Conservation (phyloP, 2,329 filamentous ascomycete species). For the Aspergillus eucalypticola region DNA sequence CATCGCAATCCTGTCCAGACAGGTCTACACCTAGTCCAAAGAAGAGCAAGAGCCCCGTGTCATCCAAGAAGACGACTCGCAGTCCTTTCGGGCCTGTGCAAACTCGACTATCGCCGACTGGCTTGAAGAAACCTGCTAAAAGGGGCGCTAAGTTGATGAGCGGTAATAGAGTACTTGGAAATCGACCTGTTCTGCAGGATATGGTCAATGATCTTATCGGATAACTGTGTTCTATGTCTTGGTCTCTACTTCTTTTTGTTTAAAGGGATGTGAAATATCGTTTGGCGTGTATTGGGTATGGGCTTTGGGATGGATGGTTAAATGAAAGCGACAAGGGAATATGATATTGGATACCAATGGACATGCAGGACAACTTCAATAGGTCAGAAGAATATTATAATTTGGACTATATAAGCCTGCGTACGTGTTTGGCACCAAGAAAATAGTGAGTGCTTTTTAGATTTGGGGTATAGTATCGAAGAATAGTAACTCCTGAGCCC, state of each 20-base stretch:
- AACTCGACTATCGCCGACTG: conserved; percentile 29
- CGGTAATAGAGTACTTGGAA: conserved; percentile 60
- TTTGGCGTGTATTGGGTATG: conserved; percentile 10
- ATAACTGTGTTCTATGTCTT: conserved; percentile 14
- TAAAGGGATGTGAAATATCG: conserved; percentile 2
- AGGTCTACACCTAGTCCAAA: conserved; percentile 31
- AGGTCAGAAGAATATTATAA: neutral
- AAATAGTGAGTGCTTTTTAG: neutral
- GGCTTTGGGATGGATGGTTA: neutral
- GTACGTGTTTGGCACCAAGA: no score
- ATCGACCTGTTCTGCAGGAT: conserved; percentile 70
- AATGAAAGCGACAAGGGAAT: neutral
- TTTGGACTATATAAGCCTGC: neutral
- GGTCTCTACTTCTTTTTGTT: neutral
- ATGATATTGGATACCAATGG: neutral
- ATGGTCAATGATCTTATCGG: conserved; percentile 68
- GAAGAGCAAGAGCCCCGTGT: conserved; percentile 35
- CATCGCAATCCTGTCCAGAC: conserved; percentile 26
- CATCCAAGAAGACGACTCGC: conserved; percentile 25
- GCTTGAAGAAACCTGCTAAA: conserved; percentile 57
- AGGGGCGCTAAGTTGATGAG: conserved; percentile 58
- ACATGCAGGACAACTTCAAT: neutral
- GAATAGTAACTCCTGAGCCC: neutral
- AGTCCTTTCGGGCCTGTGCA: conserved; percentile 36
- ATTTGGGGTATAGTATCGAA: neutral